phyloP scores from a whole-genome alignment of 805 yeast species.

The Saturnispora saitoi region DNA sequence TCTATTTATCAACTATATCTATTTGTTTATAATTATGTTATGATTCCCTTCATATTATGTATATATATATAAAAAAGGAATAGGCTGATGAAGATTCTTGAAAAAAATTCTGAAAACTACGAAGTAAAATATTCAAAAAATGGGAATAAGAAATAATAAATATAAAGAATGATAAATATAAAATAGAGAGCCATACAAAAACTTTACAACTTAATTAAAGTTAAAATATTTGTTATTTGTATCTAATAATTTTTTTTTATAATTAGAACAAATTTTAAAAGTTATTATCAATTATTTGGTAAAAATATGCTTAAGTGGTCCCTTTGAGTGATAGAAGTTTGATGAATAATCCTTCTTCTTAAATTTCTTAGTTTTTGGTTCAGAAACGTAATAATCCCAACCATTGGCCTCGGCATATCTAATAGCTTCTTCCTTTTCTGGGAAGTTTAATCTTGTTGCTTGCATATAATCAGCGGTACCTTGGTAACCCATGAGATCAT shows the following conservation, averaged over 20 bases:
- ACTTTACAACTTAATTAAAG: no score
- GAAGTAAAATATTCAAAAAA: background rate
- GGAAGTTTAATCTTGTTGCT: conserved; percentile 67
- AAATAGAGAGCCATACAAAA: background rate
- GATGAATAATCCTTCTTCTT: conserved; percentile 65
- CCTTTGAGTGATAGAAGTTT: conserved; percentile 61
- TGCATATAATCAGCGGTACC: conserved; percentile 75
- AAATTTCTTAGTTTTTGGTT: conserved; percentile 68
- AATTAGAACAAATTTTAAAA: no score
- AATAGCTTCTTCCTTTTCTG: conserved; percentile 61
- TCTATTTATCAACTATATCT: background rate
- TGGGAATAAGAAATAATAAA: background rate
- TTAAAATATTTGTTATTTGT: no score
- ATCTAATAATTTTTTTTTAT: no score
- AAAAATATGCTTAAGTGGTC: conserved; percentile 71
- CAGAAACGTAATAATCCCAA: conserved; percentile 76
- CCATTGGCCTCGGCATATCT: conserved; percentile 76
- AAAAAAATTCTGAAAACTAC: background rate
- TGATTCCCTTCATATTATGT: background rate
- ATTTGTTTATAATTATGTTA: conserved; percentile 1
- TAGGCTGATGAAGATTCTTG: background rate
- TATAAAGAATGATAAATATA: conserved; percentile 9
- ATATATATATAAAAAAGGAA: conserved; percentile 5
- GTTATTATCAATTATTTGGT: conserved; percentile 54
- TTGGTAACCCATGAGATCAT: conserved; percentile 81